phyloP scores from a whole-genome alignment of 1,284 basidiomycete species.

The Leccinum angustisporum region DNA sequence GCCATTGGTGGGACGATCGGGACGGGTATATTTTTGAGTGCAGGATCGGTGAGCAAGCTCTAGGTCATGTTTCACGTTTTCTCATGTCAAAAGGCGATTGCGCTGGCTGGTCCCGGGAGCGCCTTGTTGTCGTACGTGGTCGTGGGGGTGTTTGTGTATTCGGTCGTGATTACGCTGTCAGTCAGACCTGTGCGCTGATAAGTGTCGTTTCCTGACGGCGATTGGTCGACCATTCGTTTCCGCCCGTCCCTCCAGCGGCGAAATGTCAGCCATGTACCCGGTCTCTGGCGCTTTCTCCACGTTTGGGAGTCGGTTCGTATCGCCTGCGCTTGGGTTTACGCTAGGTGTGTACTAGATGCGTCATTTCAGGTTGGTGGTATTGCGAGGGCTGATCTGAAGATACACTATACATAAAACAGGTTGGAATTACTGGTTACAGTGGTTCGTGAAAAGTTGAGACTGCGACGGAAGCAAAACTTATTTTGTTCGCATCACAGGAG shows the following conservation, averaged over 20 bases:
- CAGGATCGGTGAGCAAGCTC: slow-evolving; percentile 38
- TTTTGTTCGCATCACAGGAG: slow-evolving; percentile 28
- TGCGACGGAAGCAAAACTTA: background rate
- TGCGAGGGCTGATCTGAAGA: background rate
- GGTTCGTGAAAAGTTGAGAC: slow-evolving; percentile 31
- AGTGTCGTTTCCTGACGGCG: background rate
- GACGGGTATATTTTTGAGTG: slow-evolving; percentile 46
- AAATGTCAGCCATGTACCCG: slow-evolving; percentile 45
- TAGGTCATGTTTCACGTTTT: background rate
- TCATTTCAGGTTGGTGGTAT: slow-evolving; percentile 21
- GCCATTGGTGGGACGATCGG: slow-evolving; percentile 48
- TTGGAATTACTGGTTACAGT: slow-evolving; percentile 58
- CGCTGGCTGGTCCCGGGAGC: slow-evolving; percentile 49
- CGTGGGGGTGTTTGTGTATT: slow-evolving; percentile 52
- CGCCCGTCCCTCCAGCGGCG: slow-evolving; percentile 31
- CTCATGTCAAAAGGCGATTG: slow-evolving; percentile 34
- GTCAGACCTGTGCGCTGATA: slow-evolving; percentile 11
- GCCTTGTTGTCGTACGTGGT: slow-evolving; percentile 50
- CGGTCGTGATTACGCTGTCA: slow-evolving; percentile 52
- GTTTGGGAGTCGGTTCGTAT: slow-evolving; percentile 48
- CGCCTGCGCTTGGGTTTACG: slow-evolving; percentile 54
- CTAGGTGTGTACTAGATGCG: slow-evolving; percentile 35
- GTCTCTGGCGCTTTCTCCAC: slow-evolving; percentile 53
- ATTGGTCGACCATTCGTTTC: background rate
- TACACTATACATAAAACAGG: slow-evolving; percentile 29